phyloP scores from a whole-genome alignment of 176 grass and related monocot genomes.

The Musa schizocarpa region DNA sequence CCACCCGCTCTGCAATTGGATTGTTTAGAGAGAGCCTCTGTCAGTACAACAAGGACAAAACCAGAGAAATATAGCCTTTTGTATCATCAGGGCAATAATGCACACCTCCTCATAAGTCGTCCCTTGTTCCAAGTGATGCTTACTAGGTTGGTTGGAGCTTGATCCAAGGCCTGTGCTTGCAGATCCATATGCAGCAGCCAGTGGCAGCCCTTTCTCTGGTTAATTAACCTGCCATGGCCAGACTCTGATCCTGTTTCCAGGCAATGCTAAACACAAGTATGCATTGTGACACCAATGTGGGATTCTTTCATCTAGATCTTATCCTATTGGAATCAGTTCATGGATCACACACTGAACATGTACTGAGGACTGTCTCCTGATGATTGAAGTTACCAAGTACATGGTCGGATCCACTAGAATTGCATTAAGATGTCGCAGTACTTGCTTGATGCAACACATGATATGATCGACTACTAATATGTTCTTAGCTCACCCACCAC shows the following conservation, averaged over 20 bases:
- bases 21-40: not conserved
- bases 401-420: not conserved
- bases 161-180: constrained; percentile 2
- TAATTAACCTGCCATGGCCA: not conserved
- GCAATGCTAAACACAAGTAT: no score
- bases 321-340: not conserved
- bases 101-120: constrained; percentile 2
- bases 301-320: no score
- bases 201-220: not conserved
- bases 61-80: not conserved
- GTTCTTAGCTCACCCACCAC: not conserved
- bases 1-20: not conserved
- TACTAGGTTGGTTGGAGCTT: not conserved
- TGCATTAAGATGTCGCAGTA: not conserved
- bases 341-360: not conserved
- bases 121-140: not conserved
- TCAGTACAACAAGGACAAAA: not conserved
- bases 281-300: no score
- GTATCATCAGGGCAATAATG: constrained; percentile 6
- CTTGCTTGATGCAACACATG: not conserved
- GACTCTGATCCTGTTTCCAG: not conserved
- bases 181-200: constrained; percentile 5
- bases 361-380: not conserved
- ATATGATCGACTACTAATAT: not conserved
- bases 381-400: constrained; percentile 6